These are phyloP conservation scores for Scheffersomyces quercinus DNA, from an alignment of 1,139 yeast species.

Conservation along the genomic window DNA sequence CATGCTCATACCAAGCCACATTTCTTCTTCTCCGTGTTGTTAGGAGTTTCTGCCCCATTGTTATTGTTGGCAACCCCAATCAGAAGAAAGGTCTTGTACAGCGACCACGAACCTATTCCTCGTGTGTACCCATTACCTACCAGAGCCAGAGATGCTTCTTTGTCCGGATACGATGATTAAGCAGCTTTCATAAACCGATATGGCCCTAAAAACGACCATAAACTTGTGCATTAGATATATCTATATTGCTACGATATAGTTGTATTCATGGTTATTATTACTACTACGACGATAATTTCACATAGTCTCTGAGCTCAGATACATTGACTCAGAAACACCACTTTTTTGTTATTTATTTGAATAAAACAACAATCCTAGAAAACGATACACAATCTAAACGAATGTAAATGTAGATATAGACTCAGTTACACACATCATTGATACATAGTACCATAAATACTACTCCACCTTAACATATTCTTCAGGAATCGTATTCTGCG, in stretches of 20 bases:
- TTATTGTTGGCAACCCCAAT: conserved; percentile 64
- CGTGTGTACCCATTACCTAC: conserved; percentile 66
- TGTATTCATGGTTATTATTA: too few relatives aligned
- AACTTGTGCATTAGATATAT: conserved; percentile 1
- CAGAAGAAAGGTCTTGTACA: conserved; percentile 67
- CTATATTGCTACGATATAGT: too few relatives aligned
- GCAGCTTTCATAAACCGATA: not conserved
- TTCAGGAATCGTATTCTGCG: not conserved
- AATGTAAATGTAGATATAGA: too few relatives aligned
- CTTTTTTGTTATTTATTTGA: too few relatives aligned
- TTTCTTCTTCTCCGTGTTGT: conserved; percentile 64
- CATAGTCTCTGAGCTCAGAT: too few relatives aligned
- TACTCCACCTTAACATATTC: too few relatives aligned
- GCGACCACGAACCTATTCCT: conserved; percentile 71
- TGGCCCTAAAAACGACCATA: not conserved
- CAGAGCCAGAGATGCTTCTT: conserved; percentile 50
- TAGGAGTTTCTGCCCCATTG: conserved; percentile 71
- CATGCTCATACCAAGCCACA: conserved; percentile 82
- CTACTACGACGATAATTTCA: too few relatives aligned
- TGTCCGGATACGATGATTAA: conserved; percentile 60
- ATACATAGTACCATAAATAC: too few relatives aligned
- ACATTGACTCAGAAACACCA: too few relatives aligned
- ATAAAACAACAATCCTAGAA: too few relatives aligned
- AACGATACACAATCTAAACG: too few relatives aligned
- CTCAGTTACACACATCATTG: too few relatives aligned